Conservation (phyloP, 805 yeast genomes). For the Candida boleticola region DNA sequence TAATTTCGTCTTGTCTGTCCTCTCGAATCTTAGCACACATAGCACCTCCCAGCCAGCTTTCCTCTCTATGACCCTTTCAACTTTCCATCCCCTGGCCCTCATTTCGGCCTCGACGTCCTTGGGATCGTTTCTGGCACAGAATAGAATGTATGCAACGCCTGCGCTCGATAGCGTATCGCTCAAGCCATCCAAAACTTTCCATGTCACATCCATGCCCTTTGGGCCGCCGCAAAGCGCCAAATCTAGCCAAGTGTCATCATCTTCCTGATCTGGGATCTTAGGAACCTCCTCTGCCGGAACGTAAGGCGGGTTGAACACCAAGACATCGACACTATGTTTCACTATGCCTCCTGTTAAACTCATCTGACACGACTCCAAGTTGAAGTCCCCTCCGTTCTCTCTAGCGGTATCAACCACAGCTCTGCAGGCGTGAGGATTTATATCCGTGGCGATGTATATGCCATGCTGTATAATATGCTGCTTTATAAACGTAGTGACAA, state of each 20-base stretch:
- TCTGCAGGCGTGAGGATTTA: slow-evolving; percentile 74
- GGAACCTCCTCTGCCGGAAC: slow-evolving; percentile 88
- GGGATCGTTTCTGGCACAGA: slow-evolving; percentile 90
- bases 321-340: slow-evolving; percentile 54
- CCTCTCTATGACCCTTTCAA: slow-evolving; percentile 54
- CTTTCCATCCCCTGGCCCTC: slow-evolving; percentile 51
- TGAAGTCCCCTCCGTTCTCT: slow-evolving; percentile 15
- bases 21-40: slow-evolving; percentile 62
- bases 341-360: slow-evolving; percentile 54
- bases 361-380: slow-evolving; percentile 44
- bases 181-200: slow-evolving; percentile 54
- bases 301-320: slow-evolving; percentile 94
- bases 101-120: slow-evolving; percentile 51
- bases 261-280: slow-evolving; percentile 40
- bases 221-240: slow-evolving; percentile 87
- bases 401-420: slow-evolving; percentile 29
- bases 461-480: slow-evolving; percentile 52
- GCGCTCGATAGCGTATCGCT: slow-evolving; percentile 46
- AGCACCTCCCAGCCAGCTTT: slow-evolving; percentile 97
- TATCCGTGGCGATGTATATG: slow-evolving; percentile 67
- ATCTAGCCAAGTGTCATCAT: slow-evolving; percentile 74
- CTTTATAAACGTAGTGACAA: slow-evolving; percentile 76
- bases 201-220: slow-evolving; percentile 87
- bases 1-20: too few relatives aligned
- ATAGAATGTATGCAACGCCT: slow-evolving; percentile 85